phyloP scores from a whole-genome alignment of 345 rosid genomes.

The Erysimum cheiranthoides region DNA sequence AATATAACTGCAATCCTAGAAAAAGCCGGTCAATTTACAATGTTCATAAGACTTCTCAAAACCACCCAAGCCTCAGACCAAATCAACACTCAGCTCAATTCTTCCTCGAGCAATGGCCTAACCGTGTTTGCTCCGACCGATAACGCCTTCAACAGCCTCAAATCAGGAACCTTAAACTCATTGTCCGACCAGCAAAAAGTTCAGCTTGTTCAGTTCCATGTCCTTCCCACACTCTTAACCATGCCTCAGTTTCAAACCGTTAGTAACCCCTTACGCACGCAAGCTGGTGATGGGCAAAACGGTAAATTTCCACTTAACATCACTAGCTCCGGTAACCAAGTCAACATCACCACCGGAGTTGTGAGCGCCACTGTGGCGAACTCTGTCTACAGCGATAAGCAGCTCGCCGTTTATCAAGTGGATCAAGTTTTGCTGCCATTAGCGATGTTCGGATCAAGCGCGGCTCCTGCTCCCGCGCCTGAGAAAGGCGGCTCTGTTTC shows the following conservation, averaged over 20 bases:
- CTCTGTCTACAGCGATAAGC: conserved; percentile 57
- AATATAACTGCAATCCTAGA: conserved; percentile 78
- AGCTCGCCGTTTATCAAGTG: conserved; percentile 77
- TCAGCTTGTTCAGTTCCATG: conserved; percentile 80
- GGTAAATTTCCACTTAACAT: conserved; percentile 74
- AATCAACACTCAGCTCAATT: conserved; percentile 74
- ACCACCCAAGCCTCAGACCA: conserved; percentile 72
- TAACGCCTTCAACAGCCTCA: conserved; percentile 69
- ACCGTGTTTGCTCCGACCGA: conserved; percentile 87
- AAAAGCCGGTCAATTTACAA: conserved; percentile 79
- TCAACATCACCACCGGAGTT: conserved; percentile 81
- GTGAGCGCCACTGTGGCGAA: conserved; percentile 68
- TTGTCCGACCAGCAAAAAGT: conserved; percentile 72
- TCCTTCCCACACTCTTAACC: conserved; percentile 66
- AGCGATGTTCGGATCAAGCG: conserved; percentile 62
- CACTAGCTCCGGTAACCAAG: conserved; percentile 80
- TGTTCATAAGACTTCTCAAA: conserved; percentile 64
- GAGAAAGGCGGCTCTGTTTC: conserved; percentile 58
- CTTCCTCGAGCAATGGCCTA: conserved; percentile 68
- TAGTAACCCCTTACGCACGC: conserved; percentile 89
- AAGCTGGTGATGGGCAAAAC: conserved; percentile 66
- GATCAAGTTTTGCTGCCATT: conserved; percentile 79
- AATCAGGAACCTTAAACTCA: conserved; percentile 71
- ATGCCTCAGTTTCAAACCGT: conserved; percentile 82
- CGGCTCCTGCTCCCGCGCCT: conserved; percentile 67